phyloP scores from a whole-genome alignment of 495 filamentous ascomycete genomes.

The Aspergillus cavernicola region DNA sequence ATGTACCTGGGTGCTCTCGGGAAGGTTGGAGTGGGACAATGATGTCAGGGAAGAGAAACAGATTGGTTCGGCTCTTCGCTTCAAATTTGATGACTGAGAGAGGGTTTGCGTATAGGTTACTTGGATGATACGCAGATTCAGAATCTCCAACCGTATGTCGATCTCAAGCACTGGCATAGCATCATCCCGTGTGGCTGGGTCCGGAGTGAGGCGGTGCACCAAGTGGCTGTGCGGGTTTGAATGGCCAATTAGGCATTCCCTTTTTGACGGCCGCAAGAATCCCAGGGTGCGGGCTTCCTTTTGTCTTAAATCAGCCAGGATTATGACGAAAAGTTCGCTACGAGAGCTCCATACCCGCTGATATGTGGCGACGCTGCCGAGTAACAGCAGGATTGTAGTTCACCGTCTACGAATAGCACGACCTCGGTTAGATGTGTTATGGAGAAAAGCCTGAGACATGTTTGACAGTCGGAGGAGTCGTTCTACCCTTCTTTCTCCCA shows the following conservation, averaged over 20 bases:
- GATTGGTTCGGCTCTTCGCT: neutral
- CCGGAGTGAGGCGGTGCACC: neutral
- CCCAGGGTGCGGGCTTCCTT: neutral
- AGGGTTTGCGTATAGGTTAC: neutral
- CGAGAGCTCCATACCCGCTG: neutral
- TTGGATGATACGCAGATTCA: neutral
- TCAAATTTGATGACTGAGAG: neutral
- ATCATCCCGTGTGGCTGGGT: neutral
- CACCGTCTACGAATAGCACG: neutral
- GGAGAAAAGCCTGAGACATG: slow-evolving; percentile 1
- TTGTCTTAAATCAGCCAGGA: neutral
- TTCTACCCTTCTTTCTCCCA: too few species aligned
- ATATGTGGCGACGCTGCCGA: slow-evolving; percentile 4
- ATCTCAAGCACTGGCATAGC: neutral
- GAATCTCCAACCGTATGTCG: neutral
- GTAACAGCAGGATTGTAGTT: neutral
- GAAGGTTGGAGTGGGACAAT: slow-evolving; percentile 24
- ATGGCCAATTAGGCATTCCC: neutral
- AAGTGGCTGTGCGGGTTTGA: neutral
- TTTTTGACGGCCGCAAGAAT: too few species aligned
- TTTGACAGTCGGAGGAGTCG: neutral
- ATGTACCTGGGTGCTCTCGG: neutral
- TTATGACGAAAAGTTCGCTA: neutral
- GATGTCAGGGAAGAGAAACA: slow-evolving; percentile 7
- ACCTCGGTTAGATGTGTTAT: neutral